A percentile compares a stretch with the other conserved stretches of the same genome.
phyloP scores from a whole-genome alignment of 2,329 filamentous ascomycete species.

The Cercospora sp. region DNA sequence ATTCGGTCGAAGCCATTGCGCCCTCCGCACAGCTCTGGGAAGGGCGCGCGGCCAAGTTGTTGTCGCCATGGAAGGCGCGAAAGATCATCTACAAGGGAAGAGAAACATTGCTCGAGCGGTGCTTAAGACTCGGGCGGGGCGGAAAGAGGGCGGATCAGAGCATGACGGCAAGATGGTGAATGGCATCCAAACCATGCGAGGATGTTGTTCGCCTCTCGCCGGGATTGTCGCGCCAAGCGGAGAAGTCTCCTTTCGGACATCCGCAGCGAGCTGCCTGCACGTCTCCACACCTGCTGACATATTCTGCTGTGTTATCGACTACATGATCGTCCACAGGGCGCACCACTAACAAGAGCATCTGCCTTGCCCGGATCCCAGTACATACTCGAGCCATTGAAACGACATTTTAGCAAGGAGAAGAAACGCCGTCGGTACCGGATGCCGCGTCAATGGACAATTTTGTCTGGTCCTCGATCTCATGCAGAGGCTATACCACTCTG shows the following conservation, averaged over 20 bases:
- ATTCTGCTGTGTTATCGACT: neutral
- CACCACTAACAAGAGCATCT: too few relatives aligned
- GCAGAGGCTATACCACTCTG: too few relatives aligned
- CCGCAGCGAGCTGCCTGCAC: neutral
- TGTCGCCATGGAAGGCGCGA: conserved; percentile 18
- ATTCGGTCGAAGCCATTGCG: conserved; percentile 23
- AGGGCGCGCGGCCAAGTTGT: conserved; percentile 27
- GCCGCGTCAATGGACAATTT: too few relatives aligned
- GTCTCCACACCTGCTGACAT: neutral
- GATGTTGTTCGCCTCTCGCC: neutral
- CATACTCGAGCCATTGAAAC: too few relatives aligned
- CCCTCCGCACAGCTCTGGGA: conserved; percentile 28
- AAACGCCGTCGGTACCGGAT: too few relatives aligned
- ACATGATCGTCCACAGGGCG: too few relatives aligned
- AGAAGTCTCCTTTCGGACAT: neutral
- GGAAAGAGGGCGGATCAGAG: neutral
- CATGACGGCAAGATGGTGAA: neutral
- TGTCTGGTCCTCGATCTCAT: too few relatives aligned
- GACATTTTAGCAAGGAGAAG: too few relatives aligned
- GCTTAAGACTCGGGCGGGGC: neutral
- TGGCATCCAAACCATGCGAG: neutral
- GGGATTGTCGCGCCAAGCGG: neutral
- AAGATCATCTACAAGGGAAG: conserved; percentile 22
- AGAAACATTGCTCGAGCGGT: conserved; percentile 21
- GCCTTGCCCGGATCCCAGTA: too few relatives aligned